These are phyloP conservation scores for Corymbia citriodora DNA, from an alignment of 441 rosid genomes.

Conservation along the genomic window DNA sequence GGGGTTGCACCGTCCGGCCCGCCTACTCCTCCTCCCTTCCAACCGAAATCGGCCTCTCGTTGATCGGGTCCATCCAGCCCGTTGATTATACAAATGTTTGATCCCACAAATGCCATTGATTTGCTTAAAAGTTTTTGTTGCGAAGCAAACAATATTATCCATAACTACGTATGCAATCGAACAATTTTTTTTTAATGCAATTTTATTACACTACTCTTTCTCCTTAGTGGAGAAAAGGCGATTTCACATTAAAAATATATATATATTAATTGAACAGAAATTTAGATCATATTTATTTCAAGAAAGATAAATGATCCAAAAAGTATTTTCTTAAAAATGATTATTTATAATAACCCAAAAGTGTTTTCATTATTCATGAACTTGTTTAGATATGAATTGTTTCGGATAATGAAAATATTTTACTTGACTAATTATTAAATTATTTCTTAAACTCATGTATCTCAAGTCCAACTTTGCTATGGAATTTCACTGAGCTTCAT, in stretches of 20 bases:
- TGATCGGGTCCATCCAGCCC: background rate
- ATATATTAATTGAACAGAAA: background rate
- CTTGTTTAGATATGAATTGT: background rate
- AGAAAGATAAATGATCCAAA: accelerated
- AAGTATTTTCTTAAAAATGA: background rate
- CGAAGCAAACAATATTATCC: background rate
- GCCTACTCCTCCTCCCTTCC: background rate
- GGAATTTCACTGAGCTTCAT: background rate
- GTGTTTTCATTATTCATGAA: background rate
- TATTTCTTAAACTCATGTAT: background rate
- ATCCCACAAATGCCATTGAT: accelerated
- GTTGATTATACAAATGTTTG: background rate
- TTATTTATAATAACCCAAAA: accelerated
- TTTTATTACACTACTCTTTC: background rate
- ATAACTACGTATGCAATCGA: background rate
- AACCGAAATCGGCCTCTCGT: background rate
- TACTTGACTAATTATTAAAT: background rate
- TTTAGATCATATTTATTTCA: accelerated
- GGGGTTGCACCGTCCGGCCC: background rate
- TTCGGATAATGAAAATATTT: accelerated
- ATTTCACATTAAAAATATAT: background rate
- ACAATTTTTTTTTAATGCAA: background rate
- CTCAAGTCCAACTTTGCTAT: background rate
- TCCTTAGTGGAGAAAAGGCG: accelerated
- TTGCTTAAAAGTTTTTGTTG: background rate